Evolutionary conservation across 2,329 filamentous ascomycete species (phyloP), one percentile per base, ranked within the genome.

Genomic region (Colletotrichum sansevieriae): DNA sequence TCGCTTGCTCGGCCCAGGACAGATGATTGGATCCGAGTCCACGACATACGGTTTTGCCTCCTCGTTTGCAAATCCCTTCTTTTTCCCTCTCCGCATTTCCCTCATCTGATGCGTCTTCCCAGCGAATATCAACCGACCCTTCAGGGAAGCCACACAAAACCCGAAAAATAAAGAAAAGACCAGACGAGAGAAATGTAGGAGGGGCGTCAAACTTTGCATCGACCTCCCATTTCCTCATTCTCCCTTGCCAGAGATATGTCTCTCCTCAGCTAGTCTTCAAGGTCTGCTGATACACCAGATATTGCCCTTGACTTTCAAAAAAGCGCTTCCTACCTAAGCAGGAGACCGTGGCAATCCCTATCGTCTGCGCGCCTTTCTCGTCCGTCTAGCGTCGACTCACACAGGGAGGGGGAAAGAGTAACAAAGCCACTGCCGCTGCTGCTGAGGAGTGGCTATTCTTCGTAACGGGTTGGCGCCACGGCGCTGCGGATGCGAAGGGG

Each of bases 341-440:
- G 29, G 2, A 29, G 29, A 29, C 29, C 29, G 7, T 29, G 29
- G 8, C 29, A 29, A 29, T 8, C 29, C 29, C 29, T 7, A 33
- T 29, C 4, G n/a, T 29, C 47, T 29, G 7, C 22, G 29, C 47
- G 47, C 15, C 25, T 35, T 1, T 52, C 47, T 52, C 15, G 13
- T 4, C 37, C 37, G 37, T 39, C 37, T 39, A 13, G 37, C 37
- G 12, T 13, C 37, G 37, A 39, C 37, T 39, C 37, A 39, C n/a
- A 22, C 18, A 55, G 41, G 12, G 41, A 39, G 47, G 29, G 15
- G 41, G 8, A 29, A 25, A 49, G 25, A 47, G 43, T n/a, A 49
- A 37, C n/a, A 68, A 67, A 25, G 64, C 64, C 64, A 56, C 64
- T 51, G 58, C 64, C 44, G 58, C 64, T 63, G 59, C 58, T 5